A percentile compares a stretch with the other conserved stretches of the same genome.
Evolutionary conservation across 2,329 filamentous ascomycete genomes (phyloP).

Genomic region (Colletotrichum sidae): DNA sequence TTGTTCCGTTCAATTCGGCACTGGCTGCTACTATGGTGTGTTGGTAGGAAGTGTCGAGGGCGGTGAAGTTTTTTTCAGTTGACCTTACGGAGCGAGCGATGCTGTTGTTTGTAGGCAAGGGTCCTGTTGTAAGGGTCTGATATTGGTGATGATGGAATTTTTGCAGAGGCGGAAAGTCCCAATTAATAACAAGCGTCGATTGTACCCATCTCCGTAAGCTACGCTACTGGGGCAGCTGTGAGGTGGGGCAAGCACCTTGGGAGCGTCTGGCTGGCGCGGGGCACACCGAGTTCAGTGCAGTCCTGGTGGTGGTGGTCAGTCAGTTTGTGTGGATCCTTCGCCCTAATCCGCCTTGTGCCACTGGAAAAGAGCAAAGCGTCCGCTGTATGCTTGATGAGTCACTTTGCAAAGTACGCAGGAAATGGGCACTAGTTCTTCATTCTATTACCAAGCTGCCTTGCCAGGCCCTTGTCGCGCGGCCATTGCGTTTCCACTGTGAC

Average conservation of each 20-base stretch:
- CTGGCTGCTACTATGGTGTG: conserved; percentile 7
- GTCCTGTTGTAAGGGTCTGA: conserved; percentile 15
- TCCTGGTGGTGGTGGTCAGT: too few species aligned
- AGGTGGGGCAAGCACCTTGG: conserved; percentile 6
- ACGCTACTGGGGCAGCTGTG: conserved; percentile 22
- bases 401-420: conserved; percentile 17
- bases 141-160: conserved; percentile 36
- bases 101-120: conserved; percentile 11
- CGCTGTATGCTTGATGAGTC: conserved; percentile 33
- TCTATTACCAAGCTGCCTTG: conserved; percentile 18
- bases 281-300: conserved; percentile 17
- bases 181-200: conserved; percentile 38
- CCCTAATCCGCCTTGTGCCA: conserved; percentile 16
- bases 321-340: conserved; percentile 23
- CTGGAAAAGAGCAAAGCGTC: conserved; percentile 16
- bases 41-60: background rate
- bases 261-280: conserved; percentile 20
- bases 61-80: conserved; percentile 4
- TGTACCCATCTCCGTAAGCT: background rate
- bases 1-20: conserved; percentile 17
- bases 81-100: conserved; percentile 1
- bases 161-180: conserved; percentile 34
- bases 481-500: conserved; percentile 31
- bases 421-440: conserved; percentile 1
- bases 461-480: conserved; percentile 1